Evolutionary conservation across 1,284 basidiomycete genomes (phyloP).

Genomic region (Phenoliferia sp.): DNA sequence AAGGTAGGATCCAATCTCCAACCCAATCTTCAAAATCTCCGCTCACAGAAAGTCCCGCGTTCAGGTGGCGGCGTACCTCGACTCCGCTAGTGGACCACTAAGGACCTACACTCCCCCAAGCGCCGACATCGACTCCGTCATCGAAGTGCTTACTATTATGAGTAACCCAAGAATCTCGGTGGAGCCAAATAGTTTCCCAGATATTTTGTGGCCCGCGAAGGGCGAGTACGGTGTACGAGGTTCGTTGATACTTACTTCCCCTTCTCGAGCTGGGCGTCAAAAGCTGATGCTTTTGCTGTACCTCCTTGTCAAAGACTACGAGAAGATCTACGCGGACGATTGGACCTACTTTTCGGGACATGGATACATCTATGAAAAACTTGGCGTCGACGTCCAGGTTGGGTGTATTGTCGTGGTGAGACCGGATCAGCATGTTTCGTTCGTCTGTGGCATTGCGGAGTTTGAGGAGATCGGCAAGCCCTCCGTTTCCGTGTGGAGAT

Average conservation of each 20-base stretch:
- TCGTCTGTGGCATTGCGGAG: conserved; percentile 29
- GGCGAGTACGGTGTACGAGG: conserved; percentile 29
- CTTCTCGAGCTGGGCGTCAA: background rate
- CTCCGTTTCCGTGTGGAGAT: background rate
- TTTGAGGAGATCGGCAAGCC: conserved; percentile 21
- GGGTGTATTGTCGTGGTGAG: conserved; percentile 39
- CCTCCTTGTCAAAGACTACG: conserved; percentile 8
- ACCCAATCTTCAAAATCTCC: background rate
- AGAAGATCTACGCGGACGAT: conserved; percentile 39
- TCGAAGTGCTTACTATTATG: conserved; percentile 35
- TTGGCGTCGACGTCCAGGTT: conserved; percentile 36
- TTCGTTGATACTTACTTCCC: conserved; percentile 8
- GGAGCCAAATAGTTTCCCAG: conserved; percentile 28
- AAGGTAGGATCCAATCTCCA: background rate
- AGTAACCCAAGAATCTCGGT: conserved; percentile 25
- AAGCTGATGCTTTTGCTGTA: background rate
- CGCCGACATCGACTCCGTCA: conserved; percentile 30
- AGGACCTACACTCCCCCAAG: conserved; percentile 21
- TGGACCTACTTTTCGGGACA: conserved; percentile 37
- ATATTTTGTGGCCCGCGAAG: conserved; percentile 27
- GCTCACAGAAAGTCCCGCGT: no score
- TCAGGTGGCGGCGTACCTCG: conserved; percentile 21
- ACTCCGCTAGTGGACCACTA: conserved; percentile 24
- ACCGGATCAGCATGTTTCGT: conserved; percentile 41
- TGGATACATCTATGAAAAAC: conserved; percentile 38